Conservation (phyloP, 495 filamentous ascomycete species). For the Talaromyces proteolyticus region DNA sequence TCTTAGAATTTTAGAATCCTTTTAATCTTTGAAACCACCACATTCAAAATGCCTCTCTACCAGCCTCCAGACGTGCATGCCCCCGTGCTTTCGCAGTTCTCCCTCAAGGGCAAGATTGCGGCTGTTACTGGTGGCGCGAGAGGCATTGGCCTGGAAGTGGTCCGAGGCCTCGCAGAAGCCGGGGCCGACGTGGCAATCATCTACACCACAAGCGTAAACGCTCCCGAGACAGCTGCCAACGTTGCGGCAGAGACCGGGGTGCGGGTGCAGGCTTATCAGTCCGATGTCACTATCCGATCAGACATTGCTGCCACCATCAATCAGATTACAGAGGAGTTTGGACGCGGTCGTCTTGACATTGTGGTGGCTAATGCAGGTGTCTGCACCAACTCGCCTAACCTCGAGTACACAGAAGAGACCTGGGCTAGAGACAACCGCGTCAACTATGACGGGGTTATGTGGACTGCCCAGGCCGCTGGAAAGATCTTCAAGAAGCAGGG, state of each 20-base stretch:
- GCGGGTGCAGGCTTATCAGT: conserved; percentile 57
- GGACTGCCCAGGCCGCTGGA: conserved; percentile 36
- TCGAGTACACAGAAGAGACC: conserved; percentile 27
- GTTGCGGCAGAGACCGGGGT: conserved; percentile 71
- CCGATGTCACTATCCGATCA: conserved; percentile 53
- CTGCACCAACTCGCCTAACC: conserved; percentile 29
- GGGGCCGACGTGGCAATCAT: conserved; percentile 73
- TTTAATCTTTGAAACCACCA: too few relatives aligned
- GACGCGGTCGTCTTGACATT: conserved; percentile 53
- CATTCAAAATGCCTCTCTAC: conserved; percentile 29
- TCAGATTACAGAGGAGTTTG: conserved; percentile 56
- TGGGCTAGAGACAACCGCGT: conserved; percentile 40
- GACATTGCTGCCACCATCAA: conserved; percentile 50
- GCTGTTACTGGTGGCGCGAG: conserved; percentile 57
- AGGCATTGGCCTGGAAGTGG: conserved; percentile 74
- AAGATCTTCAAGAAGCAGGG: conserved; percentile 36
- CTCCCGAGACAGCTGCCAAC: conserved; percentile 56
- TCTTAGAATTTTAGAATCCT: too few relatives aligned
- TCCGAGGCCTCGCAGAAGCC: conserved; percentile 66
- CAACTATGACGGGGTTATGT: conserved; percentile 42
- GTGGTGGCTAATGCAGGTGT: conserved; percentile 76
- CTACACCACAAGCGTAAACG: conserved; percentile 72
- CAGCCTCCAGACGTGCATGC: conserved; percentile 32
- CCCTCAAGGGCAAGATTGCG: conserved; percentile 30
- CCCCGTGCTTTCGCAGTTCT: conserved; percentile 19